Conservation (phyloP, 805 yeast genomes). For the Wickerhamiella kurtzmanii region DNA sequence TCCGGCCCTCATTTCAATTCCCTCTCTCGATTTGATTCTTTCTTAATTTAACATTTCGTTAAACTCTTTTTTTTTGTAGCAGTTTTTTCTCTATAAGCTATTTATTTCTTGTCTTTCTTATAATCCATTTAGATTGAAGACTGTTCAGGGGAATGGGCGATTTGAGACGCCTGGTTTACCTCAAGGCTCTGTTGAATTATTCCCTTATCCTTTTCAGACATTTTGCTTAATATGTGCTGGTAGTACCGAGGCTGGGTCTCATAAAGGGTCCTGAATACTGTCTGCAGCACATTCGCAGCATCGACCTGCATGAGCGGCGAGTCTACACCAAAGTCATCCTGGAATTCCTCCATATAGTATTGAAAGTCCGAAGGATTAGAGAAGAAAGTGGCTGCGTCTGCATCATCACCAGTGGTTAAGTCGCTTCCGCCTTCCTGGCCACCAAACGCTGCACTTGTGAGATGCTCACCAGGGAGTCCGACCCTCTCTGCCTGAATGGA, state of each 20-base stretch:
- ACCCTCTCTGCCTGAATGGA: conserved; percentile 5
- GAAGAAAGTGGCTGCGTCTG: not conserved
- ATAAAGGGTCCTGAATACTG: conserved; percentile 38
- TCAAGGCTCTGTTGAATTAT: conserved; percentile 25
- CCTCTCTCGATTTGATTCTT: no score
- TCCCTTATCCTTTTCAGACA: conserved; percentile 28
- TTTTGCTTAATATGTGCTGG: conserved; percentile 32
- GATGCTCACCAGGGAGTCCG: not conserved
- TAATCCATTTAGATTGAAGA: no score
- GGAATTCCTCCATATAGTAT: conserved; percentile 48
- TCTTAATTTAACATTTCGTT: no score
- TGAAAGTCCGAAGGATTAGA: conserved; percentile 4
- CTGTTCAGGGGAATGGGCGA: no score
- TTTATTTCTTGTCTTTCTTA: no score
- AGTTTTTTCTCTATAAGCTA: conserved; percentile 1
- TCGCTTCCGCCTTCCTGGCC: conserved; percentile 17
- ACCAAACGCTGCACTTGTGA: conserved; percentile 4
- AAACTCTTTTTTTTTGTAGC: no score
- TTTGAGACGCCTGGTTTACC: not conserved
- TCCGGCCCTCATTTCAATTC: no score
- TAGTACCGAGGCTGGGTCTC: conserved; percentile 36
- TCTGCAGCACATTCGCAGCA: conserved; percentile 52
- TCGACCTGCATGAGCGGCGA: conserved; percentile 69
- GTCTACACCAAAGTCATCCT: conserved; percentile 69
- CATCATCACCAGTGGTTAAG: conserved; percentile 26